Base-by-base conservation (phyloP, 1,284 basidiomycete genomes). In the Fomes fomentarius region DNA sequence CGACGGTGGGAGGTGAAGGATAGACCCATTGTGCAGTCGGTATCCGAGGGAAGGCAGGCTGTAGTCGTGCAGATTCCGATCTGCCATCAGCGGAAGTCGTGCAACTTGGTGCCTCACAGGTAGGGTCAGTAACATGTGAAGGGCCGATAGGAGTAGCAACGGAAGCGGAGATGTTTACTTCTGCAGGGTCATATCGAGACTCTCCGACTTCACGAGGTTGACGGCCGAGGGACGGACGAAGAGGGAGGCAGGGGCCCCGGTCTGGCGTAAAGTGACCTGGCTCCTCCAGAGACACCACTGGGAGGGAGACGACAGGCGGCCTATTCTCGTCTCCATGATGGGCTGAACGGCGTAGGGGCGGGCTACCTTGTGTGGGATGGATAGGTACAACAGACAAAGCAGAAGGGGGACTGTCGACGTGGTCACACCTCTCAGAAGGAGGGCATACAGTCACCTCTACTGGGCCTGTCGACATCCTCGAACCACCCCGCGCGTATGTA, bases 401-500 rank as follows among this genome's bases (percentile, higher is more conserved):
- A 33, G 31, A 2, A 5, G 15, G 10, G 5, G 31, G 31, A 33
- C 10, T 15, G 31, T 33, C 31, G 31, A 15, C 31, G 15, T 10
- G 31, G n/a, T n/a, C n/a, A n/a, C n/a, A n/a, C n/a, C n/a, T n/a
- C n/a, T 37, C 12, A n/a, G n/a, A 17, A 8, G 19, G 19, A 10
- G 50, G 37, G 44, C 43, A 52, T 51, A 51, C 15, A 52, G 50
- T 15, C 12, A 15, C 15, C 11, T 9, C 22, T 19, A n/a, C 17
- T 7, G 40, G 33, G n/a, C n/a, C 31, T 28, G 26, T 14, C 21
- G 21, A 7, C 21, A 14, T 22, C n/a, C 30, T 3, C 9, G 21
- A 8, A 33, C 25, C 3, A 7, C 21, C n/a, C 8, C 42, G 8
- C 6, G 6, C 28, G 6, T 11, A 12, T 15, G 48, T 22, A 31